Percentiles rank a stretch among this genome's conserved stretches.
These are phyloP conservation scores for Penicillium sp. DNA, from an alignment of 2,329 filamentous ascomycete genomes.

Conservation along the genomic window DNA sequence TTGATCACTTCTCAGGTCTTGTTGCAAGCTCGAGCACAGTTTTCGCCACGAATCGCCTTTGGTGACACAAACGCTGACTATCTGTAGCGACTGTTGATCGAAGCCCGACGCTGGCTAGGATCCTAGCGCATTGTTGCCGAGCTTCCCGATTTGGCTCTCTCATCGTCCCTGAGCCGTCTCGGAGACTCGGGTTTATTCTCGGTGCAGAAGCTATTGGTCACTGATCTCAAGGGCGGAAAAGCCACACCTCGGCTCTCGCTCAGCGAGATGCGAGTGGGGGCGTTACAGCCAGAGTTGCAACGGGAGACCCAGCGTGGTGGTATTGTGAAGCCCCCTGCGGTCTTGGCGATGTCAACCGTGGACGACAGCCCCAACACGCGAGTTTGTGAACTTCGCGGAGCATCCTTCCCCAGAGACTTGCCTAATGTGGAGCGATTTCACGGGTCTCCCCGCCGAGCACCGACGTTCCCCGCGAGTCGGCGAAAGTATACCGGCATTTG, in stretches of 20 bases:
- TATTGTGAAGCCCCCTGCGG: background rate
- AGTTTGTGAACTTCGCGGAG: slow-evolving; percentile 3
- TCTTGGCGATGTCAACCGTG: slow-evolving; percentile 2
- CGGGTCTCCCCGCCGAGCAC: slow-evolving; percentile 5
- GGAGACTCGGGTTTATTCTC: slow-evolving; percentile 3
- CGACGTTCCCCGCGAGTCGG: background rate
- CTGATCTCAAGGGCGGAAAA: background rate
- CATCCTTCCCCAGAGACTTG: slow-evolving; percentile 2
- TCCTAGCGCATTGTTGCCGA: slow-evolving; percentile 4
- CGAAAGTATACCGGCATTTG: background rate
- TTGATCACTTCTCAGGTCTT: background rate
- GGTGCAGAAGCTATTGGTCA: slow-evolving; percentile 10
- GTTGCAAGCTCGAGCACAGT: background rate
- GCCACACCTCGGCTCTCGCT: background rate
- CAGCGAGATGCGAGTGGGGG: slow-evolving; percentile 8
- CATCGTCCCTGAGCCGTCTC: background rate
- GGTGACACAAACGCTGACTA: background rate
- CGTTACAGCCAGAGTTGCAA: slow-evolving; percentile 19
- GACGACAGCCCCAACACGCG: slow-evolving; percentile 5
- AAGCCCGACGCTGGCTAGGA: background rate
- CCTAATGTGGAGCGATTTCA: slow-evolving; percentile 11
- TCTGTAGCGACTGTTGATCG: background rate
- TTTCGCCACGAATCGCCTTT: background rate
- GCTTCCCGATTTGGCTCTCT: background rate
- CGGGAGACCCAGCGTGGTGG: background rate